A percentile compares a stretch with the other conserved stretches of the same genome.
These are phyloP conservation scores for Nakazawaea laoshanensis DNA, from an alignment of 805 yeast species.

Conservation along the genomic window DNA sequence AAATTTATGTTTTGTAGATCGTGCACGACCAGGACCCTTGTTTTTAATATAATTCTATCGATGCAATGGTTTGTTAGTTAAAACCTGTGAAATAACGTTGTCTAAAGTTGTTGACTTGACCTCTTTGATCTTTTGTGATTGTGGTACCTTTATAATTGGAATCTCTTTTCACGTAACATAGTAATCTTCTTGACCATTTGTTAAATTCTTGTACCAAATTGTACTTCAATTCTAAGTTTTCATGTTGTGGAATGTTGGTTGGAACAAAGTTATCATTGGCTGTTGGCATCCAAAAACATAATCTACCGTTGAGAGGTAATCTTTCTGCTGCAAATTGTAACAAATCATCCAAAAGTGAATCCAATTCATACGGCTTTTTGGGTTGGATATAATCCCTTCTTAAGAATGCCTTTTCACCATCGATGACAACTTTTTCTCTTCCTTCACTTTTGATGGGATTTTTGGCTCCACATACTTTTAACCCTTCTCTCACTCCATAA, in stretches of 20 bases:
- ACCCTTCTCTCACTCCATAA: constrained; percentile 93
- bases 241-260: constrained; percentile 72
- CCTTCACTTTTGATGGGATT: constrained; percentile 60
- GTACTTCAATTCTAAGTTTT: constrained; percentile 58
- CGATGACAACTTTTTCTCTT: constrained; percentile 63
- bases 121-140: constrained; percentile 32
- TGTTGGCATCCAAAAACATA: constrained; percentile 97
- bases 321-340: constrained; percentile 64
- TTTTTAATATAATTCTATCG: too few species aligned
- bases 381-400: constrained; percentile 86
- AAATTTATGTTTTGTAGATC: too few species aligned
- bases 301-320: constrained; percentile 66
- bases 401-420: constrained; percentile 70
- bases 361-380: constrained; percentile 81
- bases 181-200: constrained; percentile 85
- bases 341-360: constrained; percentile 69
- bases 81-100: constrained; percentile 72
- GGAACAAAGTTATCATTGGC: constrained; percentile 74
- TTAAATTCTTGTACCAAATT: constrained; percentile 82
- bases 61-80: too few species aligned
- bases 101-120: constrained; percentile 53
- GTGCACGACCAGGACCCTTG: too few species aligned
- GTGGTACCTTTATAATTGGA: constrained; percentile 39
- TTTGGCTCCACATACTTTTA: constrained; percentile 84
- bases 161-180: constrained; percentile 69